A percentile compares a stretch with the other conserved stretches of the same genome.
phyloP scores from a whole-genome alignment of 2,329 filamentous ascomycete genomes.

The Thielaviopsis punctulata region DNA sequence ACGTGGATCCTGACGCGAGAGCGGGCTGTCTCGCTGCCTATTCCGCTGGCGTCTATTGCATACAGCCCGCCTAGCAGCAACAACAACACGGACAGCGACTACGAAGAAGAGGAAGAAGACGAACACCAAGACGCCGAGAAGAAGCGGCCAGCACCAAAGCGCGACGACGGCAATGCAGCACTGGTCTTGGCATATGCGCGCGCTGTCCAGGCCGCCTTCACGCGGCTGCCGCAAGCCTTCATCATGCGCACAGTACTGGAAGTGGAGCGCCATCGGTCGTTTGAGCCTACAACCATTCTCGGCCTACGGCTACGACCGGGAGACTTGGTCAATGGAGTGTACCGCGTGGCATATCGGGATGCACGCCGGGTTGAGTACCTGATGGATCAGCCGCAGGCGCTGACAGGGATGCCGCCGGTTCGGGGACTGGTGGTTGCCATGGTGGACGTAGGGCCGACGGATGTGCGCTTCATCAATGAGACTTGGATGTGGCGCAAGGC shows the following conservation, averaged over 20 bases:
- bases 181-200: conserved; percentile 17
- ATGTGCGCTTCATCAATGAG: conserved; percentile 21
- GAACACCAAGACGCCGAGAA: neutral
- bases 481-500: conserved; percentile 23
- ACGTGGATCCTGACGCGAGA: conserved; percentile 18
- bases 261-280: conserved; percentile 14
- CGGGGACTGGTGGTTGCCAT: conserved; percentile 12
- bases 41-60: conserved; percentile 11
- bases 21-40: conserved; percentile 16
- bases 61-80: neutral
- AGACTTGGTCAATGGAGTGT: conserved; percentile 20
- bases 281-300: conserved; percentile 15
- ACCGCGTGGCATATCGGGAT: conserved; percentile 17
- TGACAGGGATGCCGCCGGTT: conserved; percentile 11
- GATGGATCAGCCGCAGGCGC: conserved; percentile 15
- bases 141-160: neutral
- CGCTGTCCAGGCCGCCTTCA: conserved; percentile 19
- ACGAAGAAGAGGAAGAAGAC: neutral
- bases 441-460: conserved; percentile 5
- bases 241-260: conserved; percentile 16
- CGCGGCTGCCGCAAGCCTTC: conserved; percentile 19
- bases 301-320: conserved; percentile 15
- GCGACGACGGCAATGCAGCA: conserved; percentile 8
- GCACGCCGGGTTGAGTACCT: conserved; percentile 17
- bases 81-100: neutral